A percentile compares a stretch with the other conserved stretches of the same genome.
Evolutionary conservation across 148 eudicot genomes (phyloP).

Genomic region (Rhododendron williamsianum): DNA sequence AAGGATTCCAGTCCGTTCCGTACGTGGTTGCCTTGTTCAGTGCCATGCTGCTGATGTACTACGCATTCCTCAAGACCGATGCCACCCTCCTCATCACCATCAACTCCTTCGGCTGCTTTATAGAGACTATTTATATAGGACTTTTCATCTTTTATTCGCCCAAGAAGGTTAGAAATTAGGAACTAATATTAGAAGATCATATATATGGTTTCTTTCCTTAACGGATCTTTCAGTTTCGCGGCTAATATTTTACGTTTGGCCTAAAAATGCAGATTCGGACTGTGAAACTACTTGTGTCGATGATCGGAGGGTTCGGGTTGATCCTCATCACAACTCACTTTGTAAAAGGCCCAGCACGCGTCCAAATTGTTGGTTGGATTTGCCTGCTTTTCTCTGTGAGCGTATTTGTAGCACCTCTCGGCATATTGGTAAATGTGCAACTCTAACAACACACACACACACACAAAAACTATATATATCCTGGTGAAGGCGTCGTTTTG

Average conservation of each 20-base stretch:
- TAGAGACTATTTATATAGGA: conserved; percentile 53
- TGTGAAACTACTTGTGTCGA: conserved; percentile 33
- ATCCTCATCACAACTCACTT: conserved; percentile 40
- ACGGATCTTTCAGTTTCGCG: neutral
- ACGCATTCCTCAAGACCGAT: conserved; percentile 57
- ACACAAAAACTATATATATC: too few species aligned
- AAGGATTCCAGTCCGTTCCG: conserved; percentile 70
- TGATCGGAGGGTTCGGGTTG: conserved; percentile 44
- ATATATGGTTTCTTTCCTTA: neutral
- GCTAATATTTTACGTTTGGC: too few species aligned
- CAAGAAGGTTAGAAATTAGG: conserved; percentile 18
- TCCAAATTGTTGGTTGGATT: conserved; percentile 59
- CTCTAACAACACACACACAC: too few species aligned
- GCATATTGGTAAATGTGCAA: conserved; percentile 51
- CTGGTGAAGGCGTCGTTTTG: neutral
- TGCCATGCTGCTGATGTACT: conserved; percentile 74
- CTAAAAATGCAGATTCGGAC: conserved; percentile 34
- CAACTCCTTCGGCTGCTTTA: conserved; percentile 49
- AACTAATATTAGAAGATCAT: neutral
- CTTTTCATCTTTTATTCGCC: conserved; percentile 56
- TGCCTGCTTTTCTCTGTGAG: conserved; percentile 54
- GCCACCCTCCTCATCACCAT: conserved; percentile 57
- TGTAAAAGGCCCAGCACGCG: conserved; percentile 19
- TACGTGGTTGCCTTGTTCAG: conserved; percentile 65
- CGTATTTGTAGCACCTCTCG: conserved; percentile 71